Conservation (phyloP, 2,329 filamentous ascomycete species). For the Ascosphaera acerosa region DNA sequence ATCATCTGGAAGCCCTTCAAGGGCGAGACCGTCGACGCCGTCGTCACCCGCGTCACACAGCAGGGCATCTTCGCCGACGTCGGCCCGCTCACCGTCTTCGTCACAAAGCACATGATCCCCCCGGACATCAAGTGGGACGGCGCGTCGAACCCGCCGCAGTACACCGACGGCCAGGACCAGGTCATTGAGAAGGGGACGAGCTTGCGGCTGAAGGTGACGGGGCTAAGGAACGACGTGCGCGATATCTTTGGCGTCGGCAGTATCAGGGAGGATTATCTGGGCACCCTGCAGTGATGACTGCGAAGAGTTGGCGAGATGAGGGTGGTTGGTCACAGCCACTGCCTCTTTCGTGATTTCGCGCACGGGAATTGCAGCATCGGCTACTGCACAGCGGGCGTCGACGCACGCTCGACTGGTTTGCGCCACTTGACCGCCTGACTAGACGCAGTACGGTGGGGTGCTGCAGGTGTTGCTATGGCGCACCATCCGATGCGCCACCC, state of each 20-base stretch:
- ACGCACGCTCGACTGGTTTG: too few relatives aligned
- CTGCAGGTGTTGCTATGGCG: too few relatives aligned
- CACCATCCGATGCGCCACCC: too few relatives aligned
- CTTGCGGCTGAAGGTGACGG: conserved; percentile 80
- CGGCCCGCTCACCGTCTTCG: conserved; percentile 24
- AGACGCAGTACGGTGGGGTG: too few relatives aligned
- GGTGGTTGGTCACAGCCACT: too few relatives aligned
- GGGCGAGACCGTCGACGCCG: conserved; percentile 88
- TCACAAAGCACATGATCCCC: conserved; percentile 59
- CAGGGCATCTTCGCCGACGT: conserved; percentile 48
- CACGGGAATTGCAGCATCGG: too few relatives aligned
- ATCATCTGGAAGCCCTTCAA: conserved; percentile 97
- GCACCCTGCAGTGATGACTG: too few relatives aligned
- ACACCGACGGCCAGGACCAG: conserved; percentile 82
- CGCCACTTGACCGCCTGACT: too few relatives aligned
- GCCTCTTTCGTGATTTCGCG: too few relatives aligned
- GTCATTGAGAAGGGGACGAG: conserved; percentile 86
- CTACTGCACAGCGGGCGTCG: too few relatives aligned
- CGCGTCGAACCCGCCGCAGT: conserved; percentile 89
- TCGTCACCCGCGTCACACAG: conserved; percentile 73
- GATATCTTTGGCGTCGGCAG: conserved; percentile 94
- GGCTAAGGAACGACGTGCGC: conserved; percentile 75
- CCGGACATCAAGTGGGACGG: conserved; percentile 81
- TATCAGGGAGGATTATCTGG: conserved; percentile 50
- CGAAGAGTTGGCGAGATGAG: too few relatives aligned